These are phyloP conservation scores for Pharnaceum exiguum DNA, from an alignment of 148 eudicot genomes.

Conservation along the genomic window DNA sequence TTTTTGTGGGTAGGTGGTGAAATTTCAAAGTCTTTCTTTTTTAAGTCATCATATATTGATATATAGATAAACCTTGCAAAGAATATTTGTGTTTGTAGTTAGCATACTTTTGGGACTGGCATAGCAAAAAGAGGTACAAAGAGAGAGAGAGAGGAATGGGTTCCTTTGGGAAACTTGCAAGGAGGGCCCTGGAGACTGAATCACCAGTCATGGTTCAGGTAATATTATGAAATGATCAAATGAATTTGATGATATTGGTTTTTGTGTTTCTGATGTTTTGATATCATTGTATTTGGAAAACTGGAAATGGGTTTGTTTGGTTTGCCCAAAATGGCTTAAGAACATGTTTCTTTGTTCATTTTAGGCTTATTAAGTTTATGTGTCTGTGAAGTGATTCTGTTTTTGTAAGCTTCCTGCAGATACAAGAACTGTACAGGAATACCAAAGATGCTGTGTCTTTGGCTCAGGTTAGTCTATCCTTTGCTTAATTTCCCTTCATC, in stretches of 20 bases:
- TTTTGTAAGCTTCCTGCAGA: slow-evolving; percentile 39
- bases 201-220: slow-evolving; percentile 62
- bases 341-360: background rate
- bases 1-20: slow-evolving; percentile 15
- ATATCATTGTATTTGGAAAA: slow-evolving; percentile 4
- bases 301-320: slow-evolving; percentile 4
- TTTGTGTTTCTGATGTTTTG: background rate
- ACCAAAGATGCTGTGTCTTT: slow-evolving; percentile 76
- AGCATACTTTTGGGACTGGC: background rate
- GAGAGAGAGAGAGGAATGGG: slow-evolving; percentile 21
- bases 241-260: background rate
- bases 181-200: slow-evolving; percentile 51
- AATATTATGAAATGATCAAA: background rate
- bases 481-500: slow-evolving; percentile 3
- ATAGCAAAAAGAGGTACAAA: background rate
- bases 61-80: too few species aligned
- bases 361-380: background rate
- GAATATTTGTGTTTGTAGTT: too few species aligned
- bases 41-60: too few species aligned
- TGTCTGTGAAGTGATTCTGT: background rate
- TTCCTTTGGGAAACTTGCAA: slow-evolving; percentile 35
- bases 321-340: background rate
- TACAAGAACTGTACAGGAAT: slow-evolving; percentile 72
- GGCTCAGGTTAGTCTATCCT: slow-evolving; percentile 82
- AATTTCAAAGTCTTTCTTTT: background rate